phyloP scores from a whole-genome alignment of 148 eudicot species.

The Dysphania ambrosioides region DNA sequence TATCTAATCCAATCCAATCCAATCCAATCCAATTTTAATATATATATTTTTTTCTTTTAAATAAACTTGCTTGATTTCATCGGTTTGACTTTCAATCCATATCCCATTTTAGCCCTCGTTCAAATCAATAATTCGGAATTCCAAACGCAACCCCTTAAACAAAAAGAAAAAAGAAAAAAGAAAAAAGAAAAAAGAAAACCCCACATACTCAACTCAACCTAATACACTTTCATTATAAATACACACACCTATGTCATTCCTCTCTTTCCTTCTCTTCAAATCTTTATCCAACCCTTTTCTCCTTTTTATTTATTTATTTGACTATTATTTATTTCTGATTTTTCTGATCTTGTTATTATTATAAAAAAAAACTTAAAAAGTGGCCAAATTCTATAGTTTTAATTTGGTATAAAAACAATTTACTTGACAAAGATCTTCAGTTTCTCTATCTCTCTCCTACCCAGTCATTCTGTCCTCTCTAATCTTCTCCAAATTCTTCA shows the following conservation, averaged over 20 bases:
- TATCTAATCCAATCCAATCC: slow-evolving; percentile 30
- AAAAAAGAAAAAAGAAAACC: neutral
- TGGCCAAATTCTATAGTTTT: too few species aligned
- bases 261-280: slow-evolving; percentile 20
- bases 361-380: too few species aligned
- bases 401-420: neutral
- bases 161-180: neutral
- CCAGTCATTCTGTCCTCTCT: slow-evolving; percentile 1
- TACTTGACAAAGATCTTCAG: slow-evolving; percentile 23
- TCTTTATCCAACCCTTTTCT: slow-evolving; percentile 20
- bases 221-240: slow-evolving; percentile 21
- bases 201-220: slow-evolving; percentile 29
- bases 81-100: slow-evolving; percentile 26
- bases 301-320: neutral
- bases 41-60: neutral
- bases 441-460: slow-evolving; percentile 10
- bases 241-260: slow-evolving; percentile 16
- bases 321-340: too few species aligned
- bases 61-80: slow-evolving; percentile 11
- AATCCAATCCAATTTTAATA: slow-evolving; percentile 5
- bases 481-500: slow-evolving; percentile 5
- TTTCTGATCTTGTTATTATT: neutral
- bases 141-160: neutral
- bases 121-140: slow-evolving; percentile 5
- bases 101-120: slow-evolving; percentile 11